Conservation (phyloP, 371 early-diverging fungal species). For the Apophysomyces trapeziformis region DNA sequence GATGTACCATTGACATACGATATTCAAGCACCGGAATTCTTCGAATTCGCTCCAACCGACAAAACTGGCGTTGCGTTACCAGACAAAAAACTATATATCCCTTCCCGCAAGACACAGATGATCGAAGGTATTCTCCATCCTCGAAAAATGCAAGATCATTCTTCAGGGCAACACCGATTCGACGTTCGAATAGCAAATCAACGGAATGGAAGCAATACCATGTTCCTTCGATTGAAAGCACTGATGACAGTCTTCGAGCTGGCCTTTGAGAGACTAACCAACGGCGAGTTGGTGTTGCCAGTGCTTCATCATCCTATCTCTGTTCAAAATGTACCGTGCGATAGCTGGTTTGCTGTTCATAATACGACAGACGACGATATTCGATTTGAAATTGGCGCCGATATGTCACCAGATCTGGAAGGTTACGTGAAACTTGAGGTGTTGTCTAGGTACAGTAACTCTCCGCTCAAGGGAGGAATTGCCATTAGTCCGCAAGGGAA, state of each 20-base stretch:
- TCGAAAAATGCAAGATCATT: slow-evolving; percentile 53
- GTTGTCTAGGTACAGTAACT: slow-evolving; percentile 82
- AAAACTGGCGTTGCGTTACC: slow-evolving; percentile 13
- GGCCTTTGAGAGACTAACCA: slow-evolving; percentile 72
- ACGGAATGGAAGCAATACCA: slow-evolving; percentile 67
- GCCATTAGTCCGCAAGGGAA: slow-evolving; percentile 69
- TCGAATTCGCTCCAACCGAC: slow-evolving; percentile 41
- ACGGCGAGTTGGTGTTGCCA: slow-evolving; percentile 76
- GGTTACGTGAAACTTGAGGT: slow-evolving; percentile 73
- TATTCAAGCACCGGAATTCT: slow-evolving; percentile 55
- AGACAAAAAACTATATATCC: slow-evolving; percentile 37
- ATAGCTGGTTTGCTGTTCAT: slow-evolving; percentile 82
- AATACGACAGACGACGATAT: slow-evolving; percentile 80
- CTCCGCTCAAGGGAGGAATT: slow-evolving; percentile 77
- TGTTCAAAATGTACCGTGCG: slow-evolving; percentile 64
- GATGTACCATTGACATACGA: slow-evolving; percentile 71
- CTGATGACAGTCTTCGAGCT: slow-evolving; percentile 78
- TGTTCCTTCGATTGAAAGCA: slow-evolving; percentile 58
- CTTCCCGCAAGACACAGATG: slow-evolving; percentile 40
- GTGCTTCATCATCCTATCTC: slow-evolving; percentile 70
- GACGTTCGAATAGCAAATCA: slow-evolving; percentile 65
- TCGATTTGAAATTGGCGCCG: slow-evolving; percentile 76
- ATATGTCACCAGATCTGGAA: slow-evolving; percentile 62
- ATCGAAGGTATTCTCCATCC: slow-evolving; percentile 66
- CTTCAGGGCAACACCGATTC: slow-evolving; percentile 57